Conservation (phyloP, 352 stramenopile species). For the Plasmopara muralis region DNA sequence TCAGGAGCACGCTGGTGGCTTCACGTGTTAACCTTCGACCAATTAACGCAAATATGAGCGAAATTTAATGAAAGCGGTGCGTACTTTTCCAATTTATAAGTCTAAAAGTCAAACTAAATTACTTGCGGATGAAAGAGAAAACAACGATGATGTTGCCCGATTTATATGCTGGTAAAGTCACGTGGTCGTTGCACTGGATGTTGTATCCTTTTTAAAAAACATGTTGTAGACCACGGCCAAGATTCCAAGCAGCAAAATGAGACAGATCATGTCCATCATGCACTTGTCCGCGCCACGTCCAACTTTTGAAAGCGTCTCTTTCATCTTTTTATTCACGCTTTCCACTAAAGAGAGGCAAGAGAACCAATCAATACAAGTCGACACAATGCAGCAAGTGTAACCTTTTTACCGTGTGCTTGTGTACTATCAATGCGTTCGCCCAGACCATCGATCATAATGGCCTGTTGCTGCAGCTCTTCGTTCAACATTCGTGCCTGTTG, state of each 20-base stretch:
- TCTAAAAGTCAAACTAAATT: not conserved
- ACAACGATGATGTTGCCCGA: not conserved
- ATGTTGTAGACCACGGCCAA: constrained; percentile 84
- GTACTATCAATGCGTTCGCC: constrained; percentile 77
- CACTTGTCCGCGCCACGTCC: constrained; percentile 74
- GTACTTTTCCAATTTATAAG: not conserved
- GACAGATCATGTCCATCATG: constrained; percentile 89
- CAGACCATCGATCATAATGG: constrained; percentile 83
- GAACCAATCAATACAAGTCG: constrained; percentile 3
- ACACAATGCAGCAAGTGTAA: not conserved
- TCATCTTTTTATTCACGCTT: constrained; percentile 83
- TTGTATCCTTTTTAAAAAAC: constrained; percentile 71
- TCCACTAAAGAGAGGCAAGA: constrained; percentile 41
- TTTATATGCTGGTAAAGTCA: constrained; percentile 9
- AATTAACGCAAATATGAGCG: not conserved
- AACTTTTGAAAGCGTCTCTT: constrained; percentile 67
- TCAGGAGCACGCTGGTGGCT: not conserved
- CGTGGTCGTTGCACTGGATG: constrained; percentile 20
- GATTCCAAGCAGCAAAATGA: constrained; percentile 80
- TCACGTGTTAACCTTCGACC: not conserved
- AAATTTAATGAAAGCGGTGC: not conserved
- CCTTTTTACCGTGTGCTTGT: constrained; percentile 50
- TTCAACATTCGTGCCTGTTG: constrained; percentile 71
- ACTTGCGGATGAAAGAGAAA: not conserved
- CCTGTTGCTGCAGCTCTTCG: constrained; percentile 80